A percentile compares a stretch with the other conserved stretches of the same genome.
These are phyloP conservation scores for Rhizoclosmatium globosum DNA, from an alignment of 192 early-diverging fungal species.

Conservation along the genomic window DNA sequence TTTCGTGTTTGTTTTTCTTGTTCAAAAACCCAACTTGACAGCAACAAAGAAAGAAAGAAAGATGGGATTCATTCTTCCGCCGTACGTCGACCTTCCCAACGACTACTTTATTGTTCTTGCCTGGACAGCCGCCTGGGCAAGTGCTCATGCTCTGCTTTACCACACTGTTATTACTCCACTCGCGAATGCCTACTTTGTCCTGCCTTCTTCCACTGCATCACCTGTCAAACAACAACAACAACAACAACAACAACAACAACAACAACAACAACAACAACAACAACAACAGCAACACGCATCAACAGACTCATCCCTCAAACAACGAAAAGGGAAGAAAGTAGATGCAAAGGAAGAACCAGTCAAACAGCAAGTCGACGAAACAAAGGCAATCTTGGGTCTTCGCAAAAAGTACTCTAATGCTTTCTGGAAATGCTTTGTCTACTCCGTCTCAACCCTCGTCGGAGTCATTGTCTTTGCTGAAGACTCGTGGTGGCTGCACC, in stretches of 20 bases:
- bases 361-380: neutral
- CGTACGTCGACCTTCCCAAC: slow-evolving; percentile 26
- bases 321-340: neutral
- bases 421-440: slow-evolving; percentile 38
- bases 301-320: neutral
- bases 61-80: neutral
- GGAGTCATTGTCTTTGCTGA: slow-evolving; percentile 31
- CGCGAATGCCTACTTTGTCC: slow-evolving; percentile 2
- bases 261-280: too few relatives aligned
- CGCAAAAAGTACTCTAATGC: slow-evolving; percentile 22
- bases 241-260: too few relatives aligned
- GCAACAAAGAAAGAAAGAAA: too few relatives aligned
- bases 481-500: slow-evolving; percentile 33
- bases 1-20: too few relatives aligned
- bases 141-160: slow-evolving; percentile 28
- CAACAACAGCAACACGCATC: neutral
- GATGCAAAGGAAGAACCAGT: neutral
- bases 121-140: slow-evolving; percentile 41
- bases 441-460: slow-evolving; percentile 19
- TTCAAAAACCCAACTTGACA: too few relatives aligned
- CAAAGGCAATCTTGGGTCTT: slow-evolving; percentile 4
- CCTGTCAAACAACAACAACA: neutral
- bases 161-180: slow-evolving; percentile 14
- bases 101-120: slow-evolving; percentile 29
- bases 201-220: neutral